These are phyloP conservation scores for Podospora pseudocomata DNA, from an alignment of 495 filamentous ascomycete species.

Conservation along the genomic window DNA sequence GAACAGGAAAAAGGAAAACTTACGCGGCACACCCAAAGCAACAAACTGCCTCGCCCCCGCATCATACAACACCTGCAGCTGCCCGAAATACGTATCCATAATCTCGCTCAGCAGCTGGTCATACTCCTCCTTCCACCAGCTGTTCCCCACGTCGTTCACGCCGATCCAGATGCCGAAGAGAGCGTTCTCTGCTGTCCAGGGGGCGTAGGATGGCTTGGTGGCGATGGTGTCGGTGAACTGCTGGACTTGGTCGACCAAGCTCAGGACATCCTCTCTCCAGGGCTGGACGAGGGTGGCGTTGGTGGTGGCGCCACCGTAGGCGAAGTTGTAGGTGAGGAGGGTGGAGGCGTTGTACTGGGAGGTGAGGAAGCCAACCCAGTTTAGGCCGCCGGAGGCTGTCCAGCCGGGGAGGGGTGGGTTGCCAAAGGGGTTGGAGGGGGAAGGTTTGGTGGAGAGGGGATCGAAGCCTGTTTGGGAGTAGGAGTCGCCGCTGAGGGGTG, in stretches of 20 bases:
- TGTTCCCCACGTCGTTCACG: constrained; percentile 74
- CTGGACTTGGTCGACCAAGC: constrained; percentile 57
- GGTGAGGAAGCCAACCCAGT: constrained; percentile 68
- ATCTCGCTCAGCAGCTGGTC: constrained; percentile 49
- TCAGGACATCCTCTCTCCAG: constrained; percentile 48
- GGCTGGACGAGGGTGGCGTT: constrained; percentile 54
- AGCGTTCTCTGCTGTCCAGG: constrained; percentile 58
- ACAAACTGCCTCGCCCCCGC: constrained; percentile 70
- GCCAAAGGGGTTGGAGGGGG: constrained; percentile 64
- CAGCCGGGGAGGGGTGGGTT: constrained; percentile 65
- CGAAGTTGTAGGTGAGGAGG: constrained; percentile 64
- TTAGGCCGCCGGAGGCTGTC: constrained; percentile 57
- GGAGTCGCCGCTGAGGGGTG: constrained; percentile 46
- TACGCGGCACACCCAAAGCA: constrained; percentile 68
- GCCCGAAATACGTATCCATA: constrained; percentile 54
- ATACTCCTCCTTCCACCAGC: constrained; percentile 48
- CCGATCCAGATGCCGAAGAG: constrained; percentile 74
- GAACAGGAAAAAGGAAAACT: constrained; percentile 16
- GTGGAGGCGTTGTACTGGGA: constrained; percentile 57
- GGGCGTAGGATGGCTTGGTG: constrained; percentile 36
- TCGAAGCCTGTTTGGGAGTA: constrained; percentile 63
- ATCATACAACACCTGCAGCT: constrained; percentile 56
- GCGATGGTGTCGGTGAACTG: constrained; percentile 42
- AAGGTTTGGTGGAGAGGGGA: constrained; percentile 55
- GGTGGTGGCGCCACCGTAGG: constrained; percentile 66